A percentile compares a stretch with the other conserved stretches of the same genome.
phyloP scores from a whole-genome alignment of 1,284 basidiomycete species.

The Peniophora sp. region DNA sequence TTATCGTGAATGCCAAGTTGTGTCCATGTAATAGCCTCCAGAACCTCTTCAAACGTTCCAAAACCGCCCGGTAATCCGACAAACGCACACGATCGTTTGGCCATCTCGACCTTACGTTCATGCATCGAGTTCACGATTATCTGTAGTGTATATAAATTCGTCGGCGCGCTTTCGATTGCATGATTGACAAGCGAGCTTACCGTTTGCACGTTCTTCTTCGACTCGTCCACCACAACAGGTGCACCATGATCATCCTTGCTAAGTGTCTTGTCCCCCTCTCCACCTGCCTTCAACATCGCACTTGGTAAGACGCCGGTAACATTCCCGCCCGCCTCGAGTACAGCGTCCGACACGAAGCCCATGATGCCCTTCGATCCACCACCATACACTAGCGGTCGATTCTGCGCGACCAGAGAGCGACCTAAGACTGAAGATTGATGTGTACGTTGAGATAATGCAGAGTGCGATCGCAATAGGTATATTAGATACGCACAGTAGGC shows the following conservation, averaged over 20 bases:
- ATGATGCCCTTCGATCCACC: constrained; percentile 82
- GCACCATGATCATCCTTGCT: constrained; percentile 5
- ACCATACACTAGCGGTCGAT: constrained; percentile 76
- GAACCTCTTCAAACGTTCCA: constrained; percentile 88
- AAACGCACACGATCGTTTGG: constrained; percentile 70
- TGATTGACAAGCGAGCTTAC: constrained; percentile 21
- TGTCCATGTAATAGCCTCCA: constrained; percentile 90
- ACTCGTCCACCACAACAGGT: constrained; percentile 30
- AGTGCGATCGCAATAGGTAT: no score
- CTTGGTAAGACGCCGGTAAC: constrained; percentile 80
- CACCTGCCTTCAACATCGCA: constrained; percentile 63
- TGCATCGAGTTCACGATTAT: constrained; percentile 86
- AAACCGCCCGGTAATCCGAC: constrained; percentile 86
- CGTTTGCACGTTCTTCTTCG: constrained; percentile 39
- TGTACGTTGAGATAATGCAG: no score
- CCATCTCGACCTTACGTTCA: constrained; percentile 87
- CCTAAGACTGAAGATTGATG: constrained; percentile 66
- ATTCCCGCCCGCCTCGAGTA: constrained; percentile 58
- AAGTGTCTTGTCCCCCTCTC: constrained; percentile 45
- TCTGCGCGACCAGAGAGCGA: constrained; percentile 56
- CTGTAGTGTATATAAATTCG: constrained; percentile 29
- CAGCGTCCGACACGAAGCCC: constrained; percentile 75
- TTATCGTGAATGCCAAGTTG: constrained; percentile 86
- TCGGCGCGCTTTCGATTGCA: background rate
- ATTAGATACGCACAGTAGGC: constrained; percentile 58